Evolutionary conservation across 169 alveolate genomes (phyloP).

Genomic region (Theileria annulata): DNA sequence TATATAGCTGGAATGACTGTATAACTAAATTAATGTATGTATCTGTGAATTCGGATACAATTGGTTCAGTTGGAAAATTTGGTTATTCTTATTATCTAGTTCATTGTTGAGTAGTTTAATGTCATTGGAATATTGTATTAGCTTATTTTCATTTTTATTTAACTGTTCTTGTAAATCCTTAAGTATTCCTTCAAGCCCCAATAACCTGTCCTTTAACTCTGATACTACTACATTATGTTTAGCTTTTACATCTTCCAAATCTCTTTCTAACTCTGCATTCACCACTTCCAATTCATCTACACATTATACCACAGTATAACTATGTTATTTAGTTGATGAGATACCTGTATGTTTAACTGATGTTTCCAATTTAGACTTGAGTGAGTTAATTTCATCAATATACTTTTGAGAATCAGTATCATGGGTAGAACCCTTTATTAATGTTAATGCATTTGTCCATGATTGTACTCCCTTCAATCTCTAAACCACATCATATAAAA

Average conservation of each 20-base stretch:
- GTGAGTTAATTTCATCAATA: constrained; percentile 45
- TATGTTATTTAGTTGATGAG: neutral
- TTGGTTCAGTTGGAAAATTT: neutral
- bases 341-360: constrained; percentile 44
- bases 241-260: constrained; percentile 34
- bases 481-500: neutral
- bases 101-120: constrained; percentile 24
- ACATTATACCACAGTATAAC: neutral
- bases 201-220: constrained; percentile 58
- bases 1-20: too few relatives aligned
- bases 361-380: constrained; percentile 46
- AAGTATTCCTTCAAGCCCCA: constrained; percentile 50
- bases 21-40: too few relatives aligned
- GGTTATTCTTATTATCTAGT: constrained; percentile 1
- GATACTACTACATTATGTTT: constrained; percentile 38
- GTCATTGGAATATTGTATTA: constrained; percentile 19
- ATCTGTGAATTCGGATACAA: neutral
- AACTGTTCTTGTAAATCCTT: constrained; percentile 48
- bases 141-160: constrained; percentile 22
- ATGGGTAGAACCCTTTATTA: neutral
- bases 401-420: constrained; percentile 16
- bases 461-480: constrained; percentile 8
- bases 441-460: constrained; percentile 34
- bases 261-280: constrained; percentile 14
- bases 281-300: constrained; percentile 38